phyloP scores from a whole-genome alignment of 805 yeast genomes.

The Wickerhamomyces pijperi region DNA sequence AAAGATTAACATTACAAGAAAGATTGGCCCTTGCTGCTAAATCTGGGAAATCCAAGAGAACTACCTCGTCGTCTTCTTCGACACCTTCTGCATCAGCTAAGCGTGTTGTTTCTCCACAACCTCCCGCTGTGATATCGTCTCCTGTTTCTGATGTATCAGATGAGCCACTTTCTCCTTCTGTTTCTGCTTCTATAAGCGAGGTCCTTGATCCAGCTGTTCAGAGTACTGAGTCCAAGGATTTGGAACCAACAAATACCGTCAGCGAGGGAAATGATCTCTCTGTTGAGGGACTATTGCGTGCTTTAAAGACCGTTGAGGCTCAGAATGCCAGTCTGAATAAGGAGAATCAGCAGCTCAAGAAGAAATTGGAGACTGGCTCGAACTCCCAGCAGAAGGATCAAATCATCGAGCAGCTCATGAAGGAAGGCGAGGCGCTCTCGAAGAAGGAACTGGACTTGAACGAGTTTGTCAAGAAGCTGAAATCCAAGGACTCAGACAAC shows the following conservation, averaged over 20 bases:
- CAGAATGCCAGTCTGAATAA: conserved; percentile 9
- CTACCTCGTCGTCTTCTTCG: conserved; percentile 7
- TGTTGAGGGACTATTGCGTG: background rate
- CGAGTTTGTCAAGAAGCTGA: conserved; percentile 54
- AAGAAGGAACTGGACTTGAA: conserved; percentile 58
- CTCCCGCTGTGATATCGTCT: too few relatives aligned
- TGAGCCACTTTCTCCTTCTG: too few relatives aligned
- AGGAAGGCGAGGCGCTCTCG: conserved; percentile 68
- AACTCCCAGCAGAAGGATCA: conserved; percentile 31
- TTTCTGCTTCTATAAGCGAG: too few relatives aligned
- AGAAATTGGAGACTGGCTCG: conserved; percentile 1
- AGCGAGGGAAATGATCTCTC: background rate
- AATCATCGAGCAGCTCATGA: conserved; percentile 51
- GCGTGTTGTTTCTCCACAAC: too few relatives aligned
- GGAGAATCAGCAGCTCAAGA: conserved; percentile 14
- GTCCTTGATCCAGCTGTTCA: too few relatives aligned
- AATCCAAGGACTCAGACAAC: conserved; percentile 29
- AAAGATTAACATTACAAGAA: conserved; percentile 72
- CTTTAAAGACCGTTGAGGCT: conserved; percentile 7
- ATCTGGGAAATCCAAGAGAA: conserved; percentile 20
- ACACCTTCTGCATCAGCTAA: too few relatives aligned
- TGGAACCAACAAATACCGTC: conserved; percentile 1
- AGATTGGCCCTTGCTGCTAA: conserved; percentile 76
- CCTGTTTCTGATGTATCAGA: too few relatives aligned
- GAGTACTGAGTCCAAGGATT: conserved; percentile 8